Base-by-base conservation (phyloP, 2,329 filamentous ascomycete genomes). In the Aspergillus japonicus region DNA sequence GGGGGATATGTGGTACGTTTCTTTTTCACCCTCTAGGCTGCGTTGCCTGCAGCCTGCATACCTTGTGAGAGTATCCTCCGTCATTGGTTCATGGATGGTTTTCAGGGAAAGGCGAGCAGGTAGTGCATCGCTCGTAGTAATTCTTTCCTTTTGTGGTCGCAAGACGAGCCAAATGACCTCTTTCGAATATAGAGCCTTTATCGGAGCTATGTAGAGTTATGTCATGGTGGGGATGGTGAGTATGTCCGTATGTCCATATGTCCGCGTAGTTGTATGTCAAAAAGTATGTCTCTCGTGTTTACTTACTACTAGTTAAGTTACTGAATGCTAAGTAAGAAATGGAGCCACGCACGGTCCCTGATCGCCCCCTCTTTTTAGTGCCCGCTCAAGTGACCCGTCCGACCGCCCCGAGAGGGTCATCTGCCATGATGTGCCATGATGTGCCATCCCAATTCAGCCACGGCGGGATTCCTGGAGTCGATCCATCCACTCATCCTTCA, bases 371-470 rank as follows among this genome's bases (percentile, higher is more conserved):
- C 39, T 42, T 42, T 42, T 42, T 65, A 67, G 64, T 63, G 63
- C 61, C 65, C 61, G 64, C 64, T 67, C 70, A 71, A 69, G 64
- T 72, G 70, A 71, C 69, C 64, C 35, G 61, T 29, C 58, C 26
- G 26, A 56, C 69, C 64, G 42, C 61, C 33, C 57, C 26, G 26
- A 56, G 56, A 61, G 52, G 62, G 68, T 70, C 68, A 71, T 68
- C 69, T 66, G 68, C 66, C 26, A 26, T 26, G 8, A 23, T 23
- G 26, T 26, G 26, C 26, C 26, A 26, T 26, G 26, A 26, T 26
- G 26, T 26, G 7, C 26, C 64, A 26, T 47, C 19, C 42, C 33
- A 49, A 26, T 31, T 14, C 47, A 48, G 56, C 24, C 29, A 26
- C 24, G 26, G 48, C 50, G 39, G 50, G 42, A 49, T 47, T 60